phyloP scores from a whole-genome alignment of 805 yeast genomes.

The Kuraishia piskuri region DNA sequence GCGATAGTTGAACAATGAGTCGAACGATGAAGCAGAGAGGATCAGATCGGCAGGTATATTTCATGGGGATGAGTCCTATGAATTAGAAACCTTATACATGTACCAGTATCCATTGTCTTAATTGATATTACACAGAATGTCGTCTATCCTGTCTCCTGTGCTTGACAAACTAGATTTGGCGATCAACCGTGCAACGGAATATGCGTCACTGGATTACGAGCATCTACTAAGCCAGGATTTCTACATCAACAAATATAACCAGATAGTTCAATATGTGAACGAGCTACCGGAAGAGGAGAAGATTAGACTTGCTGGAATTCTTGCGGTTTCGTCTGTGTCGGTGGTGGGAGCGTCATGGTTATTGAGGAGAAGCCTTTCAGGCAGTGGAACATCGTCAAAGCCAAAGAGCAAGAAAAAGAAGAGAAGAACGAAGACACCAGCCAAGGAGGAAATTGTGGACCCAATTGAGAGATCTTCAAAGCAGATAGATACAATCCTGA shows the following conservation, averaged over 20 bases:
- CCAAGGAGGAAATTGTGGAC: conserved; percentile 4
- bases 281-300: neutral
- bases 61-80: too few species aligned
- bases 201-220: neutral
- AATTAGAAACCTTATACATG: too few species aligned
- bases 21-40: neutral
- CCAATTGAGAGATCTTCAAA: conserved; percentile 12
- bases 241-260: neutral
- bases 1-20: neutral
- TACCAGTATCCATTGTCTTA: too few species aligned
- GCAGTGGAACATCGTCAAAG: neutral
- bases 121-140: too few species aligned
- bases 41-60: too few species aligned
- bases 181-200: neutral
- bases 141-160: neutral
- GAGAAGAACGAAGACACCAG: conserved; percentile 7
- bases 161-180: neutral
- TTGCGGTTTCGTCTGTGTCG: conserved; percentile 4
- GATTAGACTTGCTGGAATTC: conserved; percentile 9
- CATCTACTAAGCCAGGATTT: neutral
- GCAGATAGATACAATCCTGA: conserved; percentile 9
- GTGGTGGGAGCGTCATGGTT: neutral
- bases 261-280: neutral
- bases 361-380: neutral
- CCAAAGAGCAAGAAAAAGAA: conserved; percentile 8